Percentiles rank a stretch among this genome's conserved stretches.
Conservation (phyloP, 495 filamentous ascomycete species). For the Xylaria sp. region DNA sequence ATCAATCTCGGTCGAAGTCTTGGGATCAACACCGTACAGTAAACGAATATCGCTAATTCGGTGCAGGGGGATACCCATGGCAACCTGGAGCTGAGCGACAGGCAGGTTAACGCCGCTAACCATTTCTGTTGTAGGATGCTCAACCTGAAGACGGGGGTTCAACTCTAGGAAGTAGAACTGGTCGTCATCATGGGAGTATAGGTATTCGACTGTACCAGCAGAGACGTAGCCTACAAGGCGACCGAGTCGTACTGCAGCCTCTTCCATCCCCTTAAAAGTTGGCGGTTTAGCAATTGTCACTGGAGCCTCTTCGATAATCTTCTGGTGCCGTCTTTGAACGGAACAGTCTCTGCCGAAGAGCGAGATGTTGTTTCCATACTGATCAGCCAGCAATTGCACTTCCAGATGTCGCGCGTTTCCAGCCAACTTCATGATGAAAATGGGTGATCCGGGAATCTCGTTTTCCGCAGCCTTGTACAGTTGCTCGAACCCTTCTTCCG, state of each 20-base stretch:
- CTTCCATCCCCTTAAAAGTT: constrained; percentile 96
- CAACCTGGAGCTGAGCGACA: constrained; percentile 96
- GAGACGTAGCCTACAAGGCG: constrained; percentile 97
- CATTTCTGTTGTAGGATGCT: constrained; percentile 99
- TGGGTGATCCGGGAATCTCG: constrained; percentile 98
- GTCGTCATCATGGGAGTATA: constrained; percentile 97
- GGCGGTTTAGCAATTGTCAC: constrained; percentile 89
- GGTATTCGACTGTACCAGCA: constrained; percentile 97
- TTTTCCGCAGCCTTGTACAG: constrained; percentile 94
- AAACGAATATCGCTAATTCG: constrained; percentile 95
- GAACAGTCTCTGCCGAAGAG: constrained; percentile 99
- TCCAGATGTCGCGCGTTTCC: constrained; percentile 97
- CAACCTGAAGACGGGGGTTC: constrained; percentile 97
- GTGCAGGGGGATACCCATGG: constrained; percentile 97
- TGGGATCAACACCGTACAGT: constrained; percentile 94
- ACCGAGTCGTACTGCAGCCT: constrained; percentile 92
- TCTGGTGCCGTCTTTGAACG: constrained; percentile 97
- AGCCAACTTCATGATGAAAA: constrained; percentile 99
- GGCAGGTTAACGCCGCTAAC: constrained; percentile 97
- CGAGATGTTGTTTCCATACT: constrained; percentile 99
- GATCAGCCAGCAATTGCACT: constrained; percentile 95
- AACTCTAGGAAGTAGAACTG: constrained; percentile 99
- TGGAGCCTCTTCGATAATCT: constrained; percentile 99
- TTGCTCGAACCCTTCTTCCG: constrained; percentile 79
- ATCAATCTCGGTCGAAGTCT: constrained; percentile 85